phyloP scores from a whole-genome alignment of 768 basidiomycete genomes.

The Lactarius psammicola region DNA sequence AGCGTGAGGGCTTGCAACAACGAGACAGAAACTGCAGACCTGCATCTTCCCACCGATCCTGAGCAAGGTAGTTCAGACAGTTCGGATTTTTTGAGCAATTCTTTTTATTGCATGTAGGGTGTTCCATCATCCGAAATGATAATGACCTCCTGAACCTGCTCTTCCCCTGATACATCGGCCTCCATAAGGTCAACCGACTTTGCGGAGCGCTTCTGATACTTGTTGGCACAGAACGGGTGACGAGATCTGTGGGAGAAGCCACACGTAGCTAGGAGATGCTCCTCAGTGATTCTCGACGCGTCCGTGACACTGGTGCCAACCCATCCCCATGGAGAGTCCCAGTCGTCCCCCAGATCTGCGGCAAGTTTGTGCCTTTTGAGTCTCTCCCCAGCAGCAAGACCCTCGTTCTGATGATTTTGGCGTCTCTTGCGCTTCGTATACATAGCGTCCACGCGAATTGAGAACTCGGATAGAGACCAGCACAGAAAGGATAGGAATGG shows the following conservation, averaged over 20 bases:
- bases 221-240: conserved; percentile 58
- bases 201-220: conserved; percentile 39
- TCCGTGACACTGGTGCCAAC: conserved; percentile 62
- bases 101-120: conserved; percentile 55
- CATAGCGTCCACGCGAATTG: conserved; percentile 40
- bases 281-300: conserved; percentile 57
- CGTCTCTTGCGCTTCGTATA: conserved; percentile 58
- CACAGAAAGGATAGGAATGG: neutral
- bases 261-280: conserved; percentile 66
- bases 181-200: conserved; percentile 29
- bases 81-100: conserved; percentile 74
- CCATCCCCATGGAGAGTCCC: conserved; percentile 71
- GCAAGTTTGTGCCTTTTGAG: conserved; percentile 57
- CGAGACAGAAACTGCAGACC: conserved; percentile 42
- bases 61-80: conserved; percentile 86
- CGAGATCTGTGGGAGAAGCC: conserved; percentile 56
- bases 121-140: conserved; percentile 68
- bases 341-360: conserved; percentile 32
- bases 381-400: conserved; percentile 59
- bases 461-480: neutral
- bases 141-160: conserved; percentile 61
- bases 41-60: conserved; percentile 75
- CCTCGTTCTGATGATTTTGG: conserved; percentile 45
- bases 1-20: conserved; percentile 11
- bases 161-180: conserved; percentile 36